These are phyloP conservation scores for Crucibulum laeve DNA, from an alignment of 768 basidiomycete species.

Conservation along the genomic window DNA sequence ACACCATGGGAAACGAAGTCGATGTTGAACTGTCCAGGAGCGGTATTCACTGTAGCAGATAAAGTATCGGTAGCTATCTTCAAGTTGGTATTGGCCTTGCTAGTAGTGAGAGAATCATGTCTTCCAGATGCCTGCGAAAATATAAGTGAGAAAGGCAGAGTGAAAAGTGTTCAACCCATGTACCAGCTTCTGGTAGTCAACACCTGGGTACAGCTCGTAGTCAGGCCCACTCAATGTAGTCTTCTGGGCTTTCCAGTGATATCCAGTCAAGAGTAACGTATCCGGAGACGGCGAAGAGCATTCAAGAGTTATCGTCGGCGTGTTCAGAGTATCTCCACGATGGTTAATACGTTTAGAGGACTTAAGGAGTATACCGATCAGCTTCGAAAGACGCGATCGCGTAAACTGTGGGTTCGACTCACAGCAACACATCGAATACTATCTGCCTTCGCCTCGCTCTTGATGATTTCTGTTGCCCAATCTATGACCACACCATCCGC, in stretches of 20 bases:
- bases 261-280: conserved; percentile 25
- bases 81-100: conserved; percentile 16
- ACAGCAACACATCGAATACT: conserved; percentile 24
- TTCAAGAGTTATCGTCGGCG: conserved; percentile 25
- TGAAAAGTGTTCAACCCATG: not conserved
- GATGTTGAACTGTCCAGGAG: conserved; percentile 21
- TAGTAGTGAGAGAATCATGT: conserved; percentile 12
- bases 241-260: conserved; percentile 23
- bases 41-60: conserved; percentile 22
- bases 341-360: conserved; percentile 23
- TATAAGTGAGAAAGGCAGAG: not conserved
- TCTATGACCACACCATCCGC: conserved; percentile 19
- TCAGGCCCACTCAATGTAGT: conserved; percentile 15
- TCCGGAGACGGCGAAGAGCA: conserved; percentile 24
- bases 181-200: conserved; percentile 15
- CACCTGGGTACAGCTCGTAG: conserved; percentile 25
- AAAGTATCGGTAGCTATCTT: conserved; percentile 16
- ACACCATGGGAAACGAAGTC: conserved; percentile 19
- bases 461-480: conserved; percentile 25
- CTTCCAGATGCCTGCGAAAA: conserved; percentile 1
- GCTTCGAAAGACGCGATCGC: not conserved
- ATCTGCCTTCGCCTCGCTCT: conserved; percentile 14
- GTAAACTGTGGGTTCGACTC: conserved; percentile 4
- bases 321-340: conserved; percentile 28
- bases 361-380: conserved; percentile 8